Conservation (phyloP, 176 grass and related monocot genomes). For the Canna indica region DNA sequence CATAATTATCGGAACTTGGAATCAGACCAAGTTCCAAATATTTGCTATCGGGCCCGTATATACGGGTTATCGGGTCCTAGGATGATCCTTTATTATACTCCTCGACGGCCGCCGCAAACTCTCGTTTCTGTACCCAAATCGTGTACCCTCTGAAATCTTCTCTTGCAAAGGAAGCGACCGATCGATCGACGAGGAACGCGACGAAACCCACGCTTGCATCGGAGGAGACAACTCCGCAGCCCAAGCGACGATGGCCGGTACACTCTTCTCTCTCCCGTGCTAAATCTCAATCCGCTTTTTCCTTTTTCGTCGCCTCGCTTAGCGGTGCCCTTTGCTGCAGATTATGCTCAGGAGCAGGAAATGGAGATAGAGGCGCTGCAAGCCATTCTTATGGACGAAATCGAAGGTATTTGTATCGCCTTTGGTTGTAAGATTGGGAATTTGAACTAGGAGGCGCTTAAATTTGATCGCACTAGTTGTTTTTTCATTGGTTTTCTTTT, state of each 20-base stretch:
- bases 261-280: neutral
- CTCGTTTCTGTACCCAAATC: neutral
- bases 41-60: neutral
- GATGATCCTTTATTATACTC: neutral
- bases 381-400: conserved; percentile 96
- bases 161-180: neutral
- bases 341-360: conserved; percentile 90
- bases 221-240: neutral
- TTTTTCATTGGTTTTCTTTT: neutral
- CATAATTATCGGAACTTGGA: too few relatives aligned
- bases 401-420: conserved; percentile 35
- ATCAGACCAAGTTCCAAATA: too few relatives aligned
- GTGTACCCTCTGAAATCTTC: neutral
- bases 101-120: neutral
- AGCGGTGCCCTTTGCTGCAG: conserved; percentile 19
- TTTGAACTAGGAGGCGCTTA: neutral
- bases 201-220: neutral
- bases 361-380: conserved; percentile 93
- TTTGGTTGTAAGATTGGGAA: neutral
- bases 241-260: conserved; percentile 1
- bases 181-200: neutral
- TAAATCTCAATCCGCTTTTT: neutral
- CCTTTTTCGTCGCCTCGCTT: neutral
- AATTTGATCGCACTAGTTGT: neutral
- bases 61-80: neutral